Conservation (phyloP, 805 yeast genomes). For the Wickerhamiella allomyrinae region DNA sequence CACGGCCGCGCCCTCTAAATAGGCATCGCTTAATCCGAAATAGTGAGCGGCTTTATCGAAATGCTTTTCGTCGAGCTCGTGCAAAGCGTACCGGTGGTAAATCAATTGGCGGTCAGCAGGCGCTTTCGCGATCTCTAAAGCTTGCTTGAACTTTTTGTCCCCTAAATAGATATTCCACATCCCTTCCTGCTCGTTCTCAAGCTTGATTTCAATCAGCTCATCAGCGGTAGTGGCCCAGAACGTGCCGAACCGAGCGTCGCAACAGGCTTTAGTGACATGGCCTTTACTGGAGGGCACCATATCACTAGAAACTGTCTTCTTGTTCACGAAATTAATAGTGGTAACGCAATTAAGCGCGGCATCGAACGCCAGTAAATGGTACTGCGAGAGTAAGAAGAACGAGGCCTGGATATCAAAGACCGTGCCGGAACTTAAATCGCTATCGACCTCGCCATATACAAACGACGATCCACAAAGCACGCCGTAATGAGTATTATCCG, state of each 20-base stretch:
- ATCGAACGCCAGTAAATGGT: constrained; percentile 4
- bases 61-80: constrained; percentile 26
- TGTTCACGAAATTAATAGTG: constrained; percentile 15
- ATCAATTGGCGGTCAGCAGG: constrained; percentile 32
- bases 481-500: too few relatives aligned
- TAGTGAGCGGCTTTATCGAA: constrained; percentile 32
- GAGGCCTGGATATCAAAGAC: background rate
- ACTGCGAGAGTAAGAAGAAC: background rate
- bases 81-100: constrained; percentile 40
- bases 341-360: background rate
- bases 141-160: constrained; percentile 45
- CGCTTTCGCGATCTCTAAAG: constrained; percentile 33
- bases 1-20: constrained; percentile 58
- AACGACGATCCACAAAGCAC: too few relatives aligned
- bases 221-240: constrained; percentile 60
- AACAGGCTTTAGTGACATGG: constrained; percentile 32
- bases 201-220: constrained; percentile 50
- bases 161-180: constrained; percentile 59
- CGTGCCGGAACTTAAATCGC: too few relatives aligned
- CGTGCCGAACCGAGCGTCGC: constrained; percentile 40
- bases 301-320: constrained; percentile 32
- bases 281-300: constrained; percentile 25
- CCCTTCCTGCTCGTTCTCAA: constrained; percentile 53
- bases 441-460: too few relatives aligned
- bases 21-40: constrained; percentile 47